Base-by-base conservation (phyloP, 2,329 filamentous ascomycete genomes). In the Pyrenochaeta sp. region DNA sequence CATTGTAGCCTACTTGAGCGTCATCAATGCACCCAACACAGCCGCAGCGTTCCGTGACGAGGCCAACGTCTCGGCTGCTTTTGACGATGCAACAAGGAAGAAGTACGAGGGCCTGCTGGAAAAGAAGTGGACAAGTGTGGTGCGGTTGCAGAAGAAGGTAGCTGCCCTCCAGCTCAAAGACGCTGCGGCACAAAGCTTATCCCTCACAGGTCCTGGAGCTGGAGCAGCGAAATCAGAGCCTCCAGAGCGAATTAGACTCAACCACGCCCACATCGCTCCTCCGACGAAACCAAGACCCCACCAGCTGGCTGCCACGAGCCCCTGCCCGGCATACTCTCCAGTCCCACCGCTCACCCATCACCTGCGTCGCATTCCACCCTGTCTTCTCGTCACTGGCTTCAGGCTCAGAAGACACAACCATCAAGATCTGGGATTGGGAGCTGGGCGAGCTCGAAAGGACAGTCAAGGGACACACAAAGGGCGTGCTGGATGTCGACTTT, bases 391-490 rank as follows among this genome's bases (percentile, higher is more conserved):
- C 91, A 4, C 82, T 97, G 18, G 94, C 93, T 9, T 95, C 92
- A 0, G 93, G 91, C 14, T 96, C 92, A 7, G 93, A 97, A 74
- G 94, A 97, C 75, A 90, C 87, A 49, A 96, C 90, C 7, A 96
- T 98, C 75, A 97, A 97, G 71, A 93, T 97, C 49, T 97, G 93
- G 93, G 93, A 97, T 71, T 97, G 92, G 90, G 93, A 97, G 69
- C 79, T 96, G 20, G 94, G 94, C 42, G 93, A 97, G 76, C 82
- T 96, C 3, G 93, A 97, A 74, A 82, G 89, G 58, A 97, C 93
- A 0, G 85, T 97, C 51, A 97, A 97, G 73, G 92, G 92, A 1
- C 94, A 97, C 70, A 97, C 92, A 4, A 92, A 90, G 71, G 87
- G 91, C 3, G 92, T 97, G 1, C 79, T 95, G 23, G 92, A 96